These are phyloP conservation scores for Lumnitzera littorea DNA, from an alignment of 345 rosid genomes.

Conservation along the genomic window DNA sequence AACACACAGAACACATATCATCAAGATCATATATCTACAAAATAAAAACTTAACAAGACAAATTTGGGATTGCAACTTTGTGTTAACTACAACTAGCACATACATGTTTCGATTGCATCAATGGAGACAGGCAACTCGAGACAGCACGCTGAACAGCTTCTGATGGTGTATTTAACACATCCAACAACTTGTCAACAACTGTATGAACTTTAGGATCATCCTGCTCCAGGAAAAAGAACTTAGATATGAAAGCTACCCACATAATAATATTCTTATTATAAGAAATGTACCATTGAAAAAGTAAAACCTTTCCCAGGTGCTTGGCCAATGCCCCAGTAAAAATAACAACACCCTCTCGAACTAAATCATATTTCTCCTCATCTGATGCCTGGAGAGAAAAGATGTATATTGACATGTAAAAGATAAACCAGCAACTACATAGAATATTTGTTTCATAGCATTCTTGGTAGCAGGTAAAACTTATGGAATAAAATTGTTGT, in stretches of 20 bases:
- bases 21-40: too few species aligned
- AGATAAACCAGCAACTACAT: not conserved
- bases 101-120: conserved; percentile 80
- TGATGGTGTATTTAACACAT: conserved; percentile 92
- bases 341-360: conserved; percentile 98
- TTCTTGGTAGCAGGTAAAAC: not conserved
- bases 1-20: too few species aligned
- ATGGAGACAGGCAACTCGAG: conserved; percentile 77
- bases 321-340: conserved; percentile 94
- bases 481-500: not conserved
- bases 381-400: conserved; percentile 59
- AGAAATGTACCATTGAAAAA: conserved; percentile 12
- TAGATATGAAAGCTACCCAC: not conserved
- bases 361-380: conserved; percentile 89
- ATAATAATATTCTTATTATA: not conserved
- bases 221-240: conserved; percentile 26
- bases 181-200: conserved; percentile 92
- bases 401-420: not conserved
- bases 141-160: conserved; percentile 99
- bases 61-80: not conserved
- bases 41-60: too few species aligned
- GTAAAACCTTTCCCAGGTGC: conserved; percentile 72
- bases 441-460: not conserved
- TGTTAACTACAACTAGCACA: conserved; percentile 9
- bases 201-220: conserved; percentile 93